These are phyloP conservation scores for Linnemannia exigua DNA, from an alignment of 192 early-diverging fungal species.

Conservation along the genomic window DNA sequence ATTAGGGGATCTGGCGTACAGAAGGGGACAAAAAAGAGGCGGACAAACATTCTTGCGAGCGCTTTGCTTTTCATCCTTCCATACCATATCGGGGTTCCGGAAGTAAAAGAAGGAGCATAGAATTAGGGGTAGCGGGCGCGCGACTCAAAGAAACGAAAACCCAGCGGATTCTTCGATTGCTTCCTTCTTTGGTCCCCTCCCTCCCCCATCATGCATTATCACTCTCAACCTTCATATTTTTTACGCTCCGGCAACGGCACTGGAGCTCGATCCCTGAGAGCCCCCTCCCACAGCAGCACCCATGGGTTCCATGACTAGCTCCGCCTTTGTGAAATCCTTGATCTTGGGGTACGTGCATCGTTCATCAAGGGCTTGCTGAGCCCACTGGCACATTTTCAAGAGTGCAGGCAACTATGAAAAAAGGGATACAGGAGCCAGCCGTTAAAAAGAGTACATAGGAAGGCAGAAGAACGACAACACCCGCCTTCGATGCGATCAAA, in stretches of 20 bases:
- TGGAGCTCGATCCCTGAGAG: slow-evolving; percentile 22
- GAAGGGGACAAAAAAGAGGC: background rate
- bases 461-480: too few relatives aligned
- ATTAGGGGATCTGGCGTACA: background rate
- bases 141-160: background rate
- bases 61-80: too few relatives aligned
- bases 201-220: too few relatives aligned
- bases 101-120: background rate
- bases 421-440: background rate
- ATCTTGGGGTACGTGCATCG: slow-evolving; percentile 88
- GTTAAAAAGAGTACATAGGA: background rate
- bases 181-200: background rate
- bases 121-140: background rate
- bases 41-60: slow-evolving; percentile 5
- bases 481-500: background rate
- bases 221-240: background rate
- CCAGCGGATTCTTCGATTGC: background rate
- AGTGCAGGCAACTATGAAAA: slow-evolving; percentile 76
- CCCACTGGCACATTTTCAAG: slow-evolving; percentile 94
- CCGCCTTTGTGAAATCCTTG: slow-evolving; percentile 84
- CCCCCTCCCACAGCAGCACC: slow-evolving; percentile 2
- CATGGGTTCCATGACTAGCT: slow-evolving; percentile 69
- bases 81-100: slow-evolving; percentile 1
- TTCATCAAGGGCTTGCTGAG: slow-evolving; percentile 94
- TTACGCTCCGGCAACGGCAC: slow-evolving; percentile 16